Conservation (phyloP, 1,139 yeast genomes). For the Meyerozyma guilliermondii region DNA sequence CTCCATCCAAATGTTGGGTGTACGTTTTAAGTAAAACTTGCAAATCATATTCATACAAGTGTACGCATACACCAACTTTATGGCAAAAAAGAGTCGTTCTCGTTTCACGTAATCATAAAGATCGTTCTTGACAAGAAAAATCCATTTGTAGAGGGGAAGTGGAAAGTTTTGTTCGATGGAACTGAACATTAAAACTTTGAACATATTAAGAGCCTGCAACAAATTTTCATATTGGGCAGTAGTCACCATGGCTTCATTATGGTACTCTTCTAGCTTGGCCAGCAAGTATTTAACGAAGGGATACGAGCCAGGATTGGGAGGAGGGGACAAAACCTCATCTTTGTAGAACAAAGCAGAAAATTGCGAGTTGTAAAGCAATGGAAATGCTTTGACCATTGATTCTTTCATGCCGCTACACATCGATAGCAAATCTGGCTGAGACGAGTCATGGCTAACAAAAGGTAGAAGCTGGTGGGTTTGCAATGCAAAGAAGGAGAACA, state of each 20-base stretch:
- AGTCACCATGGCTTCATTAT: conserved; percentile 7
- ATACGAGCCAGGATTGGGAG: conserved; percentile 7
- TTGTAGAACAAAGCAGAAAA: conserved; percentile 13
- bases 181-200: conserved; percentile 13
- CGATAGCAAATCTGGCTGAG: conserved; percentile 17
- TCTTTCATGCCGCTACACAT: conserved; percentile 16
- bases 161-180: conserved; percentile 18
- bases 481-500: conserved; percentile 24
- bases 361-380: conserved; percentile 10
- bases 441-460: conserved; percentile 18
- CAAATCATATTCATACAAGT: conserved; percentile 7
- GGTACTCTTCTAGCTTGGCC: conserved; percentile 7
- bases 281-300: conserved; percentile 17
- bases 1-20: conserved; percentile 8
- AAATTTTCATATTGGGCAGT: conserved; percentile 10
- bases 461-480: conserved; percentile 29
- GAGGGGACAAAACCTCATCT: conserved; percentile 8
- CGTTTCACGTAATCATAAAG: conserved; percentile 17
- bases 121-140: conserved; percentile 15
- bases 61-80: conserved; percentile 12
- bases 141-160: conserved; percentile 24
- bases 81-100: conserved; percentile 17
- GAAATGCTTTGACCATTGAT: conserved; percentile 11
- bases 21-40: conserved; percentile 5
- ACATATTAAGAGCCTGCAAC: conserved; percentile 9